Percentiles rank a stretch among this genome's conserved stretches.
Conservation (phyloP, 2,329 filamentous ascomycete genomes). For the Amylocarpus encephaloides region DNA sequence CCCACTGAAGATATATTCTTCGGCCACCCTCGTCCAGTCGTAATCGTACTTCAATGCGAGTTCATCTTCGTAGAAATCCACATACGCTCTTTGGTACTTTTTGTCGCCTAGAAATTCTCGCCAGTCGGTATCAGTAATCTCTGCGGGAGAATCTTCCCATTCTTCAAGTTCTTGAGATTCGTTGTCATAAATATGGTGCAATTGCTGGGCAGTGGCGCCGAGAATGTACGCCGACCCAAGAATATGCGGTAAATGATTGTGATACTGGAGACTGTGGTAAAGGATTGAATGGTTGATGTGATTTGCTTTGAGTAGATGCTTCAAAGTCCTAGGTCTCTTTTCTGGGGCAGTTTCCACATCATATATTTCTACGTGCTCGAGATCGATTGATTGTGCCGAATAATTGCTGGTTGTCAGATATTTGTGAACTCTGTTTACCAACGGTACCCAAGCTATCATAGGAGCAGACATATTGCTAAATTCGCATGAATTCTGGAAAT, state of each 20-base stretch:
- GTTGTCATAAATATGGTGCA: constrained; percentile 75
- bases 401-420: constrained; percentile 28
- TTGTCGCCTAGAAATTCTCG: constrained; percentile 72
- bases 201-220: constrained; percentile 64
- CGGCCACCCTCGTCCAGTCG: constrained; percentile 73
- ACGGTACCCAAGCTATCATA: constrained; percentile 39
- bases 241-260: constrained; percentile 80
- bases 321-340: constrained; percentile 74
- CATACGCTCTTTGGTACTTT: constrained; percentile 78
- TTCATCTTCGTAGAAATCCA: constrained; percentile 95
- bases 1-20: constrained; percentile 69
- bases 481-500: constrained; percentile 3
- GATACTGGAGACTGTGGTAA: constrained; percentile 65
- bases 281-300: constrained; percentile 84
- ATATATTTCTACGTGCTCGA: constrained; percentile 67
- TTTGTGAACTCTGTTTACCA: constrained; percentile 35
- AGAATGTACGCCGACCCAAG: constrained; percentile 81
- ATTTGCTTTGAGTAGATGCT: constrained; percentile 85
- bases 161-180: constrained; percentile 66
- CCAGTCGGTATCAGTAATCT: constrained; percentile 82
- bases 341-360: constrained; percentile 75
- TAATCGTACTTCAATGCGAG: constrained; percentile 66
- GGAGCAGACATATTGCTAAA: constrained; percentile 32
- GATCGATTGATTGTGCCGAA: constrained; percentile 38
- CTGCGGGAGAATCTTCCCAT: constrained; percentile 79